Evolutionary conservation across 2,329 filamentous ascomycete genomes (phyloP).

Genomic region (Pezicula rhizophila): DNA sequence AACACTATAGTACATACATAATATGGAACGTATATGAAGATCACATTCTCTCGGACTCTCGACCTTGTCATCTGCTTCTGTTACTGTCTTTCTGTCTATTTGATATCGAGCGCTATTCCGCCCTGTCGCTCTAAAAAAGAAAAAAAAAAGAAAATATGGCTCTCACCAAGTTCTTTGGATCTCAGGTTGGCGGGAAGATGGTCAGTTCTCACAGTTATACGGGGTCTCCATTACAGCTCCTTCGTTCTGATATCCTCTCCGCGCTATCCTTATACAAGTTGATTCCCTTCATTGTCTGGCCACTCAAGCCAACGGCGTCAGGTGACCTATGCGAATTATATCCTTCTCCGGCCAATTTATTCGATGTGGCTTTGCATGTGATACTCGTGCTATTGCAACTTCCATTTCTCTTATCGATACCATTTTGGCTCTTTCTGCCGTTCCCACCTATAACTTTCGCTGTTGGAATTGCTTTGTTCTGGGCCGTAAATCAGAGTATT

Average conservation of each 20-base stretch:
- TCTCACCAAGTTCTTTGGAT: conserved; percentile 49
- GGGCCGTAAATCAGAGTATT: conserved; percentile 43
- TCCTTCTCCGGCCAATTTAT: conserved; percentile 49
- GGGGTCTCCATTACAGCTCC: conserved; percentile 31
- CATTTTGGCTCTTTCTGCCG: conserved; percentile 41
- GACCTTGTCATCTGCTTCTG: background rate
- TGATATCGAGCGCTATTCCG: background rate
- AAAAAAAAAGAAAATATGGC: too few relatives aligned
- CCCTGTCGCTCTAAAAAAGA: background rate
- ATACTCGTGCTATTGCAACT: conserved; percentile 55
- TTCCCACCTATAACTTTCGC: conserved; percentile 39
- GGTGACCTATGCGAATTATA: conserved; percentile 59
- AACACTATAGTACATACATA: too few relatives aligned
- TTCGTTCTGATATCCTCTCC: conserved; percentile 33
- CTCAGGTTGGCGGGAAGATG: conserved; percentile 50
- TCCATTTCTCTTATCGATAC: conserved; percentile 52
- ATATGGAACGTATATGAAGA: background rate
- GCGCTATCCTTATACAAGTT: conserved; percentile 27
- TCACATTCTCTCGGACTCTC: background rate
- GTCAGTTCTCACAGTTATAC: conserved; percentile 58
- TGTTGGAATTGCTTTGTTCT: conserved; percentile 35
- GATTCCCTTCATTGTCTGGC: conserved; percentile 56
- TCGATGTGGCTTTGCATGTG: conserved; percentile 50
- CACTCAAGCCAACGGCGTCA: conserved; percentile 45
- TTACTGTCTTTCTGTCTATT: background rate